phyloP scores from a whole-genome alignment of 768 basidiomycete species.

The Lepiota subincarnata region DNA sequence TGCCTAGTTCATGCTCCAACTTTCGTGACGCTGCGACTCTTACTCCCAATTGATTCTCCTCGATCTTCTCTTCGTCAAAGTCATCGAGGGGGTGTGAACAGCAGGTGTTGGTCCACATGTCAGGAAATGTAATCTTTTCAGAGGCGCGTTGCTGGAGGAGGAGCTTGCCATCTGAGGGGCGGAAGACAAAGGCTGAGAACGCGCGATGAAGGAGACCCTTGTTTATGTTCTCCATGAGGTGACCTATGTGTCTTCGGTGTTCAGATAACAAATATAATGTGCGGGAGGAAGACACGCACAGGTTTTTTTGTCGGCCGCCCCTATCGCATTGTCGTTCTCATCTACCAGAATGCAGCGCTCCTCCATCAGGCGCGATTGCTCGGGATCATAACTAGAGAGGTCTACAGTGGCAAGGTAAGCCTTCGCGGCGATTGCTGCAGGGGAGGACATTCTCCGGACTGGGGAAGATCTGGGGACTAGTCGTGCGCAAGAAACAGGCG shows the following conservation, averaged over 20 bases:
- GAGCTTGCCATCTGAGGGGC: constrained; percentile 89
- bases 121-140: constrained; percentile 99
- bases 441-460: constrained; percentile 45
- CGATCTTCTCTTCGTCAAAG: constrained; percentile 78
- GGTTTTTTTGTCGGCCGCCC: constrained; percentile 92
- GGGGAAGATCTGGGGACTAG: not conserved
- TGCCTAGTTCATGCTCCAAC: constrained; percentile 94
- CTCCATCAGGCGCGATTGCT: constrained; percentile 94
- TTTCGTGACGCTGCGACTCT: constrained; percentile 90
- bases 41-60: constrained; percentile 77
- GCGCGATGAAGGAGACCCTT: constrained; percentile 94
- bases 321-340: constrained; percentile 79
- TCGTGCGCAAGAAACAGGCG: not conserved
- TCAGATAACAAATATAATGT: not conserved
- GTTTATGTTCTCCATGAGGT: constrained; percentile 95
- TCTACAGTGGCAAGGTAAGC: constrained; percentile 71
- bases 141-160: constrained; percentile 91
- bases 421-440: constrained; percentile 57
- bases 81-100: constrained; percentile 96
- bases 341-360: constrained; percentile 92
- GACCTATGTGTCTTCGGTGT: constrained; percentile 48
- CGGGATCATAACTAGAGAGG: constrained; percentile 81
- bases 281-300: constrained; percentile 48
- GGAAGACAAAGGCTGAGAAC: constrained; percentile 96
- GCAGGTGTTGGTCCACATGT: constrained; percentile 99